Percentiles rank a stretch among this genome's conserved stretches.
These are phyloP conservation scores for Biscogniauxia mediterranea DNA, from an alignment of 2,329 filamentous ascomycete species.

Conservation along the genomic window DNA sequence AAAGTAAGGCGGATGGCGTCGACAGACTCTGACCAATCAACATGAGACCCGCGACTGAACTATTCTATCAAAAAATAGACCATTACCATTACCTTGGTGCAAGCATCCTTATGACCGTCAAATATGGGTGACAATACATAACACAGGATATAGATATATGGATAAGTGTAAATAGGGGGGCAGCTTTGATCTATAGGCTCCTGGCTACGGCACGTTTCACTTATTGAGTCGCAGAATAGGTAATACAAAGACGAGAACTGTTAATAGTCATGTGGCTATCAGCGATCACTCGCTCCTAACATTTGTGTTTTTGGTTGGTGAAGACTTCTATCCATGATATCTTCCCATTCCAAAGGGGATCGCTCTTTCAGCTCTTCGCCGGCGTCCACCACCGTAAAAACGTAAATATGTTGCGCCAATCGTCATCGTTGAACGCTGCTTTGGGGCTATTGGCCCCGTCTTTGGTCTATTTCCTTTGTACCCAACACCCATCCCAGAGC, in stretches of 20 bases:
- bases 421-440: conserved; percentile 14
- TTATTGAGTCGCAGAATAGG: neutral
- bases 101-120: conserved; percentile 10
- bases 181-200: neutral
- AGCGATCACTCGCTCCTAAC: conserved; percentile 23
- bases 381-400: conserved; percentile 28
- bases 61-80: neutral
- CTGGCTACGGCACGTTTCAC: neutral
- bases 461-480: conserved; percentile 28
- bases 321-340: conserved; percentile 23
- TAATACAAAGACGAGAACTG: neutral
- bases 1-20: conserved; percentile 35
- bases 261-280: conserved; percentile 15
- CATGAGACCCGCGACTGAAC: neutral
- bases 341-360: conserved; percentile 24
- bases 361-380: conserved; percentile 19
- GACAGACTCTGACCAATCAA: conserved; percentile 26
- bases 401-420: conserved; percentile 31
- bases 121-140: neutral
- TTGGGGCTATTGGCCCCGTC: conserved; percentile 29
- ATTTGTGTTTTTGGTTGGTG: conserved; percentile 30
- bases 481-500: conserved; percentile 23
- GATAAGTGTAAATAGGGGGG: neutral
- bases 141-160: neutral
- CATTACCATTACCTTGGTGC: conserved; percentile 9